These are phyloP conservation scores for Agastache rugosa DNA, from an alignment of 257 asterid genomes.

Conservation along the genomic window DNA sequence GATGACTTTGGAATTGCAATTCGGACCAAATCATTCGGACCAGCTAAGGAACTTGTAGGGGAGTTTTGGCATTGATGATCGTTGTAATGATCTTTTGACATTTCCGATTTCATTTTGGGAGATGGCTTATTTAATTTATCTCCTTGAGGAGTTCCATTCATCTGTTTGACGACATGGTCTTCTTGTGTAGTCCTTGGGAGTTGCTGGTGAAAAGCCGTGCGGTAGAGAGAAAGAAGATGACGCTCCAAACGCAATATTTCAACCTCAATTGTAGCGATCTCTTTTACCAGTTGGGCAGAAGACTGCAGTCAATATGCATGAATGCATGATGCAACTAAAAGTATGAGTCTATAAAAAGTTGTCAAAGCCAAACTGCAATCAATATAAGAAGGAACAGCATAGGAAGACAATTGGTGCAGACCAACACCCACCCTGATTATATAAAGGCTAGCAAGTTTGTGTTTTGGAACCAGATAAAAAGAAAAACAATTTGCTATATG, in stretches of 20 bases:
- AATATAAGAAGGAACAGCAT: background rate
- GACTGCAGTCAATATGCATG: conserved; percentile 51
- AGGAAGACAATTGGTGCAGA: background rate
- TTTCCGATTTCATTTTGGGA: conserved; percentile 32
- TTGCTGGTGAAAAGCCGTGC: conserved; percentile 57
- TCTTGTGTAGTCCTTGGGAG: conserved; percentile 40
- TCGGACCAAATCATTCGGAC: conserved; percentile 48
- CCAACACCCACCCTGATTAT: background rate
- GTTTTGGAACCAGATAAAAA: too few relatives aligned
- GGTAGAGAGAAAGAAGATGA: conserved; percentile 81
- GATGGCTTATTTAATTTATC: conserved; percentile 35
- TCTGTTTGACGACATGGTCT: conserved; percentile 27
- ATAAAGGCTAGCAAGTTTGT: too few relatives aligned
- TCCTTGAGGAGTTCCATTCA: conserved; percentile 36
- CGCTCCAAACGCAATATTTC: conserved; percentile 76
- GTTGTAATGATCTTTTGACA: conserved; percentile 30
- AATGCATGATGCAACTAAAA: background rate
- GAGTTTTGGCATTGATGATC: conserved; percentile 41
- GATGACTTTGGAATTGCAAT: conserved; percentile 49
- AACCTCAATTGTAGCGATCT: conserved; percentile 74
- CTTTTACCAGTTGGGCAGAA: conserved; percentile 67
- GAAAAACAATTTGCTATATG: too few relatives aligned
- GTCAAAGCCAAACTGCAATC: background rate
- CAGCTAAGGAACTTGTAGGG: conserved; percentile 52
- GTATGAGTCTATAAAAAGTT: conserved; percentile 15